These are phyloP conservation scores for Globisporangium megalacanthum DNA, from an alignment of 352 stramenopile genomes.

Conservation along the genomic window DNA sequence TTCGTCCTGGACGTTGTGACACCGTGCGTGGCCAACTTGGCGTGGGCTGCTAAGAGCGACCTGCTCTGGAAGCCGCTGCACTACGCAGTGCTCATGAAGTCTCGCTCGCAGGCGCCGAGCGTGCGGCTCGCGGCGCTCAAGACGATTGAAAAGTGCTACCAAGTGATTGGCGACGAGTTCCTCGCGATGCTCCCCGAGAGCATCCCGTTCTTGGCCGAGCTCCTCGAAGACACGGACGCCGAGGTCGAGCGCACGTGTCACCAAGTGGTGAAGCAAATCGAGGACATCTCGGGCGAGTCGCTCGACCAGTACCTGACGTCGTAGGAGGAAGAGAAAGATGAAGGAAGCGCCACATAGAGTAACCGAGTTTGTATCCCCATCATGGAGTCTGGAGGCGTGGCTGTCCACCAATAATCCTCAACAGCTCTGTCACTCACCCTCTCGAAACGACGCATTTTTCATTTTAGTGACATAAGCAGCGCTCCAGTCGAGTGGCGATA, in stretches of 20 bases:
- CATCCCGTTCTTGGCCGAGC: slow-evolving; percentile 84
- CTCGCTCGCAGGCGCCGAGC: slow-evolving; percentile 46
- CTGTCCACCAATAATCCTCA: too few species aligned
- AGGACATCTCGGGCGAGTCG: slow-evolving; percentile 86
- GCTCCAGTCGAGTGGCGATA: too few species aligned
- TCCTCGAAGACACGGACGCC: slow-evolving; percentile 84
- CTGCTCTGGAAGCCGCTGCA: slow-evolving; percentile 87
- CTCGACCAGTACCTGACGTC: slow-evolving; percentile 85
- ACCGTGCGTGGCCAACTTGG: slow-evolving; percentile 69
- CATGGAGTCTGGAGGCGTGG: too few species aligned
- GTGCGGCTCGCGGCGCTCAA: slow-evolving; percentile 76
- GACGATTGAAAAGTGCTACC: slow-evolving; percentile 82
- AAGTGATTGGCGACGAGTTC: slow-evolving; percentile 86
- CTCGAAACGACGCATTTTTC: too few species aligned
- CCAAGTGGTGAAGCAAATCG: slow-evolving; percentile 87
- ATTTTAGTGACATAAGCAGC: too few species aligned
- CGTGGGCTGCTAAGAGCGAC: slow-evolving; percentile 83
- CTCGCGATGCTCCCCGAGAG: slow-evolving; percentile 86
- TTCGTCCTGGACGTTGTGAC: slow-evolving; percentile 71
- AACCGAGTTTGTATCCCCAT: too few species aligned
- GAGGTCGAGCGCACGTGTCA: slow-evolving; percentile 84
- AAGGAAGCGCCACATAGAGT: background rate
- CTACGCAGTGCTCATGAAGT: slow-evolving; percentile 87
- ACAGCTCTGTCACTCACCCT: too few species aligned
- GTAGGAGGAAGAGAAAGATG: slow-evolving; percentile 14